Percentiles rank a stretch among this genome's conserved stretches.
phyloP scores from a whole-genome alignment of 2,329 filamentous ascomycete genomes.

The Lachnellula hyalina region DNA sequence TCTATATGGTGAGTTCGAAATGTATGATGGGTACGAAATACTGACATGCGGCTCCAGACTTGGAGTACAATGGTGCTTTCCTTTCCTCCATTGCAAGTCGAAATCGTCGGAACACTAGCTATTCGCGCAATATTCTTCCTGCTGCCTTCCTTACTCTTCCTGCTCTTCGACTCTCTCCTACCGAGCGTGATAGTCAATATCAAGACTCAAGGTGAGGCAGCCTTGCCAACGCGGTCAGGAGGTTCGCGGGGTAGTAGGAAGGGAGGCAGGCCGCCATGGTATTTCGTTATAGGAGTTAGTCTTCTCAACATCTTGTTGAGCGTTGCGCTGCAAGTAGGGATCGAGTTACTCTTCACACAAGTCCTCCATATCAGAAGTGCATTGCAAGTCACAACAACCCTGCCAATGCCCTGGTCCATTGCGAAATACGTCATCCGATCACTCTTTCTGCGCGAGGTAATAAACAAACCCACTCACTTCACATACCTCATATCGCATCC shows the following conservation, averaged over 20 bases:
- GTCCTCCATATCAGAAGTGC: conserved; percentile 48
- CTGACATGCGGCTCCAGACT: conserved; percentile 39
- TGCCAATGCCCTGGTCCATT: conserved; percentile 60
- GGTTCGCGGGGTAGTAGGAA: conserved; percentile 28
- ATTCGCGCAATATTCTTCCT: conserved; percentile 67
- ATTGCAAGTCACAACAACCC: conserved; percentile 50
- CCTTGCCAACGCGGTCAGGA: conserved; percentile 43
- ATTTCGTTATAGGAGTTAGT: conserved; percentile 47
- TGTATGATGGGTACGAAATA: conserved; percentile 28
- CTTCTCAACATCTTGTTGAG: conserved; percentile 50
- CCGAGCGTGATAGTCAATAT: conserved; percentile 64
- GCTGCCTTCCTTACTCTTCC: conserved; percentile 65
- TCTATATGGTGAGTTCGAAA: conserved; percentile 69
- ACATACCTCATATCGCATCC: not conserved
- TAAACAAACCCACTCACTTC: conserved; percentile 15
- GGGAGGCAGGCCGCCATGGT: conserved; percentile 38
- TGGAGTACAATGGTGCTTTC: conserved; percentile 80
- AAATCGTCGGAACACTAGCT: conserved; percentile 64
- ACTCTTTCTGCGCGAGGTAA: conserved; percentile 52
- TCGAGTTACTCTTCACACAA: conserved; percentile 51
- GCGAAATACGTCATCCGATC: conserved; percentile 48
- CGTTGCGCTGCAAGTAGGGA: conserved; percentile 45
- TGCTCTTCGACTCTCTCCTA: conserved; percentile 64
- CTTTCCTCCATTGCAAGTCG: conserved; percentile 68
- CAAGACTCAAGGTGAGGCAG: conserved; percentile 57